These are phyloP conservation scores for Lagenidium giganteum DNA, from an alignment of 352 stramenopile genomes.

Conservation along the genomic window DNA sequence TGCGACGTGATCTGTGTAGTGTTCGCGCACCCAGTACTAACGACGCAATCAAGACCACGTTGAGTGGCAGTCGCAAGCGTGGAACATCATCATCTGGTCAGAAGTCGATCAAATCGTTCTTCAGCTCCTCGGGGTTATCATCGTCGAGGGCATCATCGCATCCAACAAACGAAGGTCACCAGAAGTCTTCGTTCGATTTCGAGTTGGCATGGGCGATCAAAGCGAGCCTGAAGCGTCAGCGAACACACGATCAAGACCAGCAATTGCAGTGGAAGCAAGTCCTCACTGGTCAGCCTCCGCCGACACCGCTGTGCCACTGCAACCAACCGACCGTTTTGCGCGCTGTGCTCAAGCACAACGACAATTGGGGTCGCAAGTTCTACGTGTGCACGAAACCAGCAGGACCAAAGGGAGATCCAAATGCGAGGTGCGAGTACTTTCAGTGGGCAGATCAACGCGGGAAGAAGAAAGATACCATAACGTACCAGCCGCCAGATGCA, in stretches of 20 bases:
- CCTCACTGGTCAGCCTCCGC: slow-evolving; percentile 48
- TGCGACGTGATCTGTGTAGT: too few relatives aligned
- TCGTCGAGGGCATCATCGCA: background rate
- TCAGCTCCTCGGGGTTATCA: slow-evolving; percentile 9
- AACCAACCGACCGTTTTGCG: slow-evolving; percentile 64
- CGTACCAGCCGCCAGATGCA: too few relatives aligned
- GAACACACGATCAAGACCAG: too few relatives aligned
- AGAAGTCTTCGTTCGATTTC: too few relatives aligned
- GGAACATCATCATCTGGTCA: slow-evolving; percentile 16
- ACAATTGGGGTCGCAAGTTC: slow-evolving; percentile 83
- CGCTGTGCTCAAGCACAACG: slow-evolving; percentile 70
- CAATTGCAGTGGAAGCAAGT: slow-evolving; percentile 63
- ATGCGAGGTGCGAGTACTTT: slow-evolving; percentile 84
- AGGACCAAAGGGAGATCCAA: slow-evolving; percentile 70
- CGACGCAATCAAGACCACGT: background rate
- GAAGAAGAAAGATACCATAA: slow-evolving; percentile 10
- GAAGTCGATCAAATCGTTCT: slow-evolving; percentile 53
- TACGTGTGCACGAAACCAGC: slow-evolving; percentile 81
- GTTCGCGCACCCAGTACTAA: slow-evolving; percentile 7
- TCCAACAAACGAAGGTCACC: background rate
- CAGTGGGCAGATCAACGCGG: slow-evolving; percentile 58
- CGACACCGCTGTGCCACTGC: slow-evolving; percentile 64
- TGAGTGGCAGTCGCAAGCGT: slow-evolving; percentile 4
- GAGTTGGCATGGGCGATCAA: too few relatives aligned
- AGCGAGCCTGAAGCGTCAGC: too few relatives aligned